These are phyloP conservation scores for Rhododendron griersonianum DNA, from an alignment of 148 eudicot genomes.

Conservation along the genomic window DNA sequence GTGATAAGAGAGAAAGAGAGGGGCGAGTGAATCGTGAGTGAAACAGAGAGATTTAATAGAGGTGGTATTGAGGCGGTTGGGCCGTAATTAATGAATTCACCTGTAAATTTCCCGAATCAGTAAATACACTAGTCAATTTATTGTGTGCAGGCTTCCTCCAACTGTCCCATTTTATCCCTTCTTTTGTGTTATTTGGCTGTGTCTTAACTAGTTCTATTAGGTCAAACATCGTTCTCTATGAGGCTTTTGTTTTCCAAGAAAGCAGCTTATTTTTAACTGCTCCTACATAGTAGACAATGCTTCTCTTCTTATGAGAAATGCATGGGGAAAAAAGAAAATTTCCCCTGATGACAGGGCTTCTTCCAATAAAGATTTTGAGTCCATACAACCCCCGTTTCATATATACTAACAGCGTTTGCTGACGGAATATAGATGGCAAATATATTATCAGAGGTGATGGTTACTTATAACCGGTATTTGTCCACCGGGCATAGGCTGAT, in stretches of 20 bases:
- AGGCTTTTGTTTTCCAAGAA: background rate
- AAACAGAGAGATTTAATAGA: background rate
- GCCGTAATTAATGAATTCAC: slow-evolving; percentile 28
- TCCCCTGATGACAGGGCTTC: background rate
- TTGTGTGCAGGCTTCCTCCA: background rate
- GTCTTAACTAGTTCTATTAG: background rate
- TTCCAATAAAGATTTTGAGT: background rate
- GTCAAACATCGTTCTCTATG: background rate
- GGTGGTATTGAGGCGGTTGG: slow-evolving; percentile 5
- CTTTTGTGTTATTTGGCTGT: background rate
- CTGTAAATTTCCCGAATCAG: slow-evolving; percentile 16
- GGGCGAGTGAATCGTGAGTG: slow-evolving; percentile 14
- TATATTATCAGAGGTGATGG: too few species aligned
- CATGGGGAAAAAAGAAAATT: background rate
- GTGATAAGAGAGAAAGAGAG: background rate
- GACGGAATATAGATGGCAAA: too few species aligned
- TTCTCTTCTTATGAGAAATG: background rate
- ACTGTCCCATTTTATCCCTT: background rate
- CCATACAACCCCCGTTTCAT: too few species aligned
- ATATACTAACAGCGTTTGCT: too few species aligned
- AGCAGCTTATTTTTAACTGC: background rate
- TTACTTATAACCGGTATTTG: too few species aligned
- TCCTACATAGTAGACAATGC: too few species aligned
- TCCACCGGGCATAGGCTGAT: too few species aligned
- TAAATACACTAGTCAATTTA: slow-evolving; percentile 11